These are phyloP conservation scores for Psilocybe sp. DNA, from an alignment of 768 basidiomycete species.

Conservation along the genomic window DNA sequence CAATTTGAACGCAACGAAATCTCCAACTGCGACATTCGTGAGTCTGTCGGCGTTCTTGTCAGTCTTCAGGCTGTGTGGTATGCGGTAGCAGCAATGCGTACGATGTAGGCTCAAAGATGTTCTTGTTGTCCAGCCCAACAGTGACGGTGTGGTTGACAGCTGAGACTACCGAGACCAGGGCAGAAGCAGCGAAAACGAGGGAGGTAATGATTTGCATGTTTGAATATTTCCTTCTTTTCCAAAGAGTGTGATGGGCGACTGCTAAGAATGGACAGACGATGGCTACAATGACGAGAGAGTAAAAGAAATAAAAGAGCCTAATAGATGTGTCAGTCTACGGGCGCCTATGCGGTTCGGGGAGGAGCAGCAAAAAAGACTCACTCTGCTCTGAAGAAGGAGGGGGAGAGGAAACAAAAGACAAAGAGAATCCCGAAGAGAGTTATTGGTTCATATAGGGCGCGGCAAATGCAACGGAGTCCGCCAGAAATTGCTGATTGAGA, in stretches of 20 bases:
- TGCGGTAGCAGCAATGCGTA: constrained; percentile 9
- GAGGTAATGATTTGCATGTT: constrained; percentile 22
- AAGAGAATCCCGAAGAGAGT: not conserved
- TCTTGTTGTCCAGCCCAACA: constrained; percentile 26
- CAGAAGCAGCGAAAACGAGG: constrained; percentile 14
- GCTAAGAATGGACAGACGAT: constrained; percentile 7
- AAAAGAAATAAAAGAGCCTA: constrained; percentile 9
- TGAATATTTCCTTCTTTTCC: not conserved
- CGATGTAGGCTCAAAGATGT: constrained; percentile 25
- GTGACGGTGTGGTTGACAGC: constrained; percentile 29
- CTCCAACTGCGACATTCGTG: constrained; percentile 28
- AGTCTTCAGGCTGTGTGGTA: not conserved
- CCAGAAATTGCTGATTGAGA: too few species aligned
- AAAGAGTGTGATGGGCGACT: not conserved
- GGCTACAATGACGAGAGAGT: constrained; percentile 8
- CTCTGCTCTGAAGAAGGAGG: constrained; percentile 29
- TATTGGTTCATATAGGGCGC: constrained; percentile 4
- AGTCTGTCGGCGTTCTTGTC: constrained; percentile 20
- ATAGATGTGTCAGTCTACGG: not conserved
- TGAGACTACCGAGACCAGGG: constrained; percentile 24
- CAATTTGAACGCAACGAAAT: constrained; percentile 47
- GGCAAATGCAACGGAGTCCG: too few species aligned
- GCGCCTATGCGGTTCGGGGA: not conserved
- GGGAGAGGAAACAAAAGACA: constrained; percentile 6
- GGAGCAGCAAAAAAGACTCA: constrained; percentile 13